Conservation (phyloP, 139 green algal species). For the Chlorella sp. region DNA sequence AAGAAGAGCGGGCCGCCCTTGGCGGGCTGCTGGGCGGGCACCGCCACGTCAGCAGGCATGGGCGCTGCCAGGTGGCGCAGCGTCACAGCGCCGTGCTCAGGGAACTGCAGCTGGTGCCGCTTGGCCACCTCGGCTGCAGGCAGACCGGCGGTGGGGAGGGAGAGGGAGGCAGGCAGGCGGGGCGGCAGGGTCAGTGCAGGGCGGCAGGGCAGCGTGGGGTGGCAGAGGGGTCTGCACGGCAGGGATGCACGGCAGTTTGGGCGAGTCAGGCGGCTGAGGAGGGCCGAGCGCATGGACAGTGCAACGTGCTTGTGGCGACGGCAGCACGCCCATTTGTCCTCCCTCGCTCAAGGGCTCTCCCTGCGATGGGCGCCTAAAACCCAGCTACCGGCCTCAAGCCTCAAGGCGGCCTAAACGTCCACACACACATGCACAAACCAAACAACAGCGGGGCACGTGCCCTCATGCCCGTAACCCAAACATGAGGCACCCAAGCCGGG, state of each 20-base stretch:
- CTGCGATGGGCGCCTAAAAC: too few species aligned
- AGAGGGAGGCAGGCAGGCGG: background rate
- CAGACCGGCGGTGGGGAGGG: too few species aligned
- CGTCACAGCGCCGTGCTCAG: constrained; percentile 9
- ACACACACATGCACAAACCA: too few species aligned
- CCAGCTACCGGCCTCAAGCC: too few species aligned
- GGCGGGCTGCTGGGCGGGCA: background rate
- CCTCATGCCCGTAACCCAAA: background rate
- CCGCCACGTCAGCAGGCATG: background rate
- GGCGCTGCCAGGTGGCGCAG: constrained; percentile 14
- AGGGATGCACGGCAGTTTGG: background rate
- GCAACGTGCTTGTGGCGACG: background rate
- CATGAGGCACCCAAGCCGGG: too few species aligned
- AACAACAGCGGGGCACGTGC: too few species aligned
- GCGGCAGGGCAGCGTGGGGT: background rate
- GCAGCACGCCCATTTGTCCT: background rate
- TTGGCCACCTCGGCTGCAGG: constrained; percentile 21
- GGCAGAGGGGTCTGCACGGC: background rate
- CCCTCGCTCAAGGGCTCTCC: background rate
- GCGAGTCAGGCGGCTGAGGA: background rate
- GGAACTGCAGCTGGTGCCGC: constrained; percentile 31
- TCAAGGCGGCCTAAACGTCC: too few species aligned
- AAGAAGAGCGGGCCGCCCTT: background rate
- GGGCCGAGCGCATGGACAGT: too few species aligned
- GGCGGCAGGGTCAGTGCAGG: background rate